Conservation (phyloP, 2,329 filamentous ascomycete genomes). For the Penicillium sp. region DNA sequence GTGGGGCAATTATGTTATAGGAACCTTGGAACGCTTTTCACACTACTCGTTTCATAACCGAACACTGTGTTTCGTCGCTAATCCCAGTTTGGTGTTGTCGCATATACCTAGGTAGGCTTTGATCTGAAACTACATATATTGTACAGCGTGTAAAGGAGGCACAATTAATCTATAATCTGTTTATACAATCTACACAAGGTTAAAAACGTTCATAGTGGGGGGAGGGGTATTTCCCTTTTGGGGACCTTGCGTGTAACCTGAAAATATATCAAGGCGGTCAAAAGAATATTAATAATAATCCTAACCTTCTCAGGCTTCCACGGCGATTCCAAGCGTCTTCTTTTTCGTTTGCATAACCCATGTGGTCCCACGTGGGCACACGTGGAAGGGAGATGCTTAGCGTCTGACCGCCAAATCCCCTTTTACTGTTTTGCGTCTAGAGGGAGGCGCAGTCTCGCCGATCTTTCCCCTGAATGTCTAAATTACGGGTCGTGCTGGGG, state of each 20-base stretch:
- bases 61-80: background rate
- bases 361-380: slow-evolving; percentile 37
- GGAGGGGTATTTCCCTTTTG: background rate
- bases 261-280: background rate
- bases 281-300: background rate
- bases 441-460: slow-evolving; percentile 10
- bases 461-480: slow-evolving; percentile 1
- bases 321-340: slow-evolving; percentile 28
- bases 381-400: slow-evolving; percentile 31
- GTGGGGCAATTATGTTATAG: background rate
- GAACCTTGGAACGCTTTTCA: background rate
- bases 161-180: background rate
- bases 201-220: background rate
- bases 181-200: background rate
- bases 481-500: background rate
- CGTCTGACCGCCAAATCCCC: slow-evolving; percentile 15
- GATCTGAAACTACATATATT: slow-evolving; percentile 2
- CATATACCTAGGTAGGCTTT: background rate
- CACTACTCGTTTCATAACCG: background rate
- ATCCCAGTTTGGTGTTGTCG: background rate
- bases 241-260: background rate
- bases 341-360: slow-evolving; percentile 26
- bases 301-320: slow-evolving; percentile 18
- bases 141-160: background rate
- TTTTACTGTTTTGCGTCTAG: slow-evolving; percentile 11